phyloP scores from a whole-genome alignment of 106 monocot species.

The Dioscorea zingiberensis region DNA sequence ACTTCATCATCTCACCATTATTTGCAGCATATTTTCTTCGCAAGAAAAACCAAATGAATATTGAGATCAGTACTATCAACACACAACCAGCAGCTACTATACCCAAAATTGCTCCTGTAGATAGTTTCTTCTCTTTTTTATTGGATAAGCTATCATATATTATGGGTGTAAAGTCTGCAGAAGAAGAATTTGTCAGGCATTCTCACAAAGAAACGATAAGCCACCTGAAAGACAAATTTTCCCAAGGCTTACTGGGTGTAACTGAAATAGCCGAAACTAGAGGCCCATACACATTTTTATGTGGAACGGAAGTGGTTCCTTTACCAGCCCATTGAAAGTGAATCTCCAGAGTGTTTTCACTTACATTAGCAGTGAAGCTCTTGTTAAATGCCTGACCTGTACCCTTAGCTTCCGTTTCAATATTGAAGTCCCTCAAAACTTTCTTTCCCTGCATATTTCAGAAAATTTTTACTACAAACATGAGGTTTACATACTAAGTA shows the following conservation, averaged over 20 bases:
- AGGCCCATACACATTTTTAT: constrained; percentile 33
- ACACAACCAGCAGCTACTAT: constrained; percentile 10
- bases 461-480: not conserved
- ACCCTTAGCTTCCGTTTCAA: constrained; percentile 41
- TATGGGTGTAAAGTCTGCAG: constrained; percentile 14
- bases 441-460: constrained; percentile 37
- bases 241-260: constrained; percentile 34
- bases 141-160: not conserved
- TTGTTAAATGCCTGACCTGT: constrained; percentile 20
- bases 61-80: not conserved
- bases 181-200: not conserved
- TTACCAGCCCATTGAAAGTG: constrained; percentile 42
- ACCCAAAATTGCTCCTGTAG: constrained; percentile 12
- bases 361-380: constrained; percentile 28
- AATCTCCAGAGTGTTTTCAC: constrained; percentile 43
- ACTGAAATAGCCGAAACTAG: constrained; percentile 66
- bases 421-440: constrained; percentile 50
- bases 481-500: too few species aligned
- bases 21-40: constrained; percentile 16
- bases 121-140: constrained; percentile 1
- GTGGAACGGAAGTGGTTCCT: constrained; percentile 21
- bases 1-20: constrained; percentile 5
- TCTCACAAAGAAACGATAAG: not conserved
- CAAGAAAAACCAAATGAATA: constrained; percentile 11
- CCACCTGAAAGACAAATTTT: not conserved